Percentiles rank a stretch among this genome's conserved stretches.
These are phyloP conservation scores for Aspergillus steynii DNA, from an alignment of 495 filamentous ascomycete genomes.

Conservation along the genomic window DNA sequence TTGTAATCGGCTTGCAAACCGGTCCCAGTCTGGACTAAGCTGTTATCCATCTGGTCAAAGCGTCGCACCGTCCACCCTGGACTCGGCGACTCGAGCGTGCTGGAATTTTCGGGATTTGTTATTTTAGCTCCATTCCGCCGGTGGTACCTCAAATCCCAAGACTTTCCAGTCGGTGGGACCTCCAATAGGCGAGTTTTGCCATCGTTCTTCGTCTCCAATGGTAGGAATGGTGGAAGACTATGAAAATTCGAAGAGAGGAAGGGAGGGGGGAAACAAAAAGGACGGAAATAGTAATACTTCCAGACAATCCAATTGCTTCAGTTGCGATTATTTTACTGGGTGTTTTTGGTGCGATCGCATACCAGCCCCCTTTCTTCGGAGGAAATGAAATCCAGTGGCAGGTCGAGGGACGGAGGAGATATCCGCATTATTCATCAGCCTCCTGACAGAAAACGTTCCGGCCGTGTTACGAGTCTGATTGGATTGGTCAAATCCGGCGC, in stretches of 20 bases:
- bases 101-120: constrained; percentile 14
- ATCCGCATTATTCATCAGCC: constrained; percentile 13
- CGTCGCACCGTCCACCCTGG: constrained; percentile 6
- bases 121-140: constrained; percentile 6
- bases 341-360: not conserved
- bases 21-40: constrained; percentile 4
- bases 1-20: constrained; percentile 10
- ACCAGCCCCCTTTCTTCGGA: not conserved
- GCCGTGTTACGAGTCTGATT: constrained; percentile 21
- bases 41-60: constrained; percentile 13
- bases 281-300: too few species aligned
- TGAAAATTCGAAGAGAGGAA: too few species aligned
- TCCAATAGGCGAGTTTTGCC: not conserved
- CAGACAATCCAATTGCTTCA: not conserved
- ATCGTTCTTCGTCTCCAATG: not conserved
- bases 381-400: not conserved
- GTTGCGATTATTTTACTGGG: not conserved
- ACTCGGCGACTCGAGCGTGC: constrained; percentile 7
- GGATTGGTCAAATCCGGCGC: constrained; percentile 16
- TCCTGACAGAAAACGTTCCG: constrained; percentile 24
- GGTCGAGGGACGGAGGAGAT: not conserved
- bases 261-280: too few species aligned
- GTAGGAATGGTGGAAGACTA: too few species aligned
- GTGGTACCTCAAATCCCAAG: not conserved
- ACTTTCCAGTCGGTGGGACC: constrained; percentile 7